Evolutionary conservation across 306 rosid species (phyloP).

Genomic region (Abrus pulchellus): DNA sequence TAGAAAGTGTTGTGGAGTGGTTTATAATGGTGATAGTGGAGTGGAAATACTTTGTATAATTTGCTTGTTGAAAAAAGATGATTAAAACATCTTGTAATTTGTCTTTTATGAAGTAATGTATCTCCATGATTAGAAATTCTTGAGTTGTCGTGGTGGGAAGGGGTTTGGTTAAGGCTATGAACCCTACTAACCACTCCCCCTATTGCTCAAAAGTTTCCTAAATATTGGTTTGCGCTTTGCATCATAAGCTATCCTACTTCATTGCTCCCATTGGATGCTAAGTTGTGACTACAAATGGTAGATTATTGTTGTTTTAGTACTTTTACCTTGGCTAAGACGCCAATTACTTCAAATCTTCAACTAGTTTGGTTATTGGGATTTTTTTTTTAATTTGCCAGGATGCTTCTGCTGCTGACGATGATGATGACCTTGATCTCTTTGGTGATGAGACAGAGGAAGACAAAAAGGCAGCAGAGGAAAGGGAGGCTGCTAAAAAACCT

Average conservation of each 20-base stretch:
- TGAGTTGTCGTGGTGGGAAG: neutral
- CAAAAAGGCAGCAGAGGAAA: conserved; percentile 78
- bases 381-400: conserved; percentile 50
- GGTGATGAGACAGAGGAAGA: conserved; percentile 93
- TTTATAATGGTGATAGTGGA: neutral
- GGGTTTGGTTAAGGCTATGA: neutral
- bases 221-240: neutral
- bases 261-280: neutral
- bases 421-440: conserved; percentile 83
- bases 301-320: conserved; percentile 14
- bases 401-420: conserved; percentile 59
- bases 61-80: neutral
- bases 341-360: neutral
- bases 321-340: neutral
- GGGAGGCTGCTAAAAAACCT: conserved; percentile 76
- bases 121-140: neutral
- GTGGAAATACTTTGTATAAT: neutral
- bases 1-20: neutral
- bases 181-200: neutral
- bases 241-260: neutral
- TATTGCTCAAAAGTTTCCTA: neutral
- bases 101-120: neutral
- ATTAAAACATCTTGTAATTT: neutral
- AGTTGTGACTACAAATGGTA: neutral
- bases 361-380: neutral